A percentile compares a stretch with the other conserved stretches of the same genome.
Conservation (phyloP, 164 flowering plant species). For the Litsea cubeba region DNA sequence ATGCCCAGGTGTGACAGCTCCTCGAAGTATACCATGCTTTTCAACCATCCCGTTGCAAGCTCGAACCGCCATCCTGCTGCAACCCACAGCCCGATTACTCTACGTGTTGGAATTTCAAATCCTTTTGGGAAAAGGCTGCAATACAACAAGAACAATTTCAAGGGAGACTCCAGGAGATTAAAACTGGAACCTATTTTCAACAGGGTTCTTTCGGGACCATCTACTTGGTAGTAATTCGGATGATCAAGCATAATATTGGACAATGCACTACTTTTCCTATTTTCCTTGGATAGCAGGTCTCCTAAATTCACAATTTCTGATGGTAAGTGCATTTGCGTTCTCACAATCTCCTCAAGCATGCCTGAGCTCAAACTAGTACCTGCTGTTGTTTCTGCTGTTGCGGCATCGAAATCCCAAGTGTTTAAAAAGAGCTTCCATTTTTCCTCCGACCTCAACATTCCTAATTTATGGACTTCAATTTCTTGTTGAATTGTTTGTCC, state of each 20-base stretch:
- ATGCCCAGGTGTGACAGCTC: not conserved
- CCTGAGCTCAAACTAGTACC: too few species aligned
- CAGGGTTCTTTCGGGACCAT: not conserved
- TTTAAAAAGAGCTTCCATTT: not conserved
- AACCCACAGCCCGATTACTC: not conserved
- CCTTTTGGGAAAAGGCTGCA: not conserved
- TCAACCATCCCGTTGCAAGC: rapidly evolving
- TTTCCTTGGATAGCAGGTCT: not conserved
- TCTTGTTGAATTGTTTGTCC: too few species aligned
- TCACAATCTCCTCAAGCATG: not conserved
- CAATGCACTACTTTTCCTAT: not conserved
- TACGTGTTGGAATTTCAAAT: not conserved
- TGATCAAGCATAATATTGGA: not conserved
- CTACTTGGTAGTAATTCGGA: not conserved
- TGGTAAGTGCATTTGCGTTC: not conserved
- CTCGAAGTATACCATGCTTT: not conserved
- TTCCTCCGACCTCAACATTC: not conserved
- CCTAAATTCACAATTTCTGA: not conserved
- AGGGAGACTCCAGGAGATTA: not conserved
- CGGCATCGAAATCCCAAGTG: too few species aligned
- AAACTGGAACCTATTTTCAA: not conserved
- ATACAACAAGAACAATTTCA: too few species aligned
- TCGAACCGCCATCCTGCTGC: not conserved
- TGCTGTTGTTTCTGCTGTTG: too few species aligned
- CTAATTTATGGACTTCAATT: too few species aligned